Base-by-base conservation (phyloP, 1,284 basidiomycete genomes). In the Ceratobasidium sp. region DNA sequence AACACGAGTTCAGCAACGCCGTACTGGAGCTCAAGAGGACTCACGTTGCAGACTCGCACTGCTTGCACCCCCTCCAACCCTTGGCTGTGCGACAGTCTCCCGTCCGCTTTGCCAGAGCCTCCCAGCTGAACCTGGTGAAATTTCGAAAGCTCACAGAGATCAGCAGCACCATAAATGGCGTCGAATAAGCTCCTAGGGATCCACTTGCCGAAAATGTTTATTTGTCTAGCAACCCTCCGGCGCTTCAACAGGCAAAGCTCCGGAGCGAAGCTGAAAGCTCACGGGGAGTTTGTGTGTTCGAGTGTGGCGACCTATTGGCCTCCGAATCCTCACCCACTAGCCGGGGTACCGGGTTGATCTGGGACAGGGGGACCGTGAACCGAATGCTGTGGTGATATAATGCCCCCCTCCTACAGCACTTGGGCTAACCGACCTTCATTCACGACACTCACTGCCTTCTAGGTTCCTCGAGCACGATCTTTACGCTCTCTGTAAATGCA, bases 401-500 rank as follows among this genome's bases (percentile, higher is more conserved):
- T 48, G 8, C 68, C 68, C 63, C 43, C 41, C 66, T 48, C 39
- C n/a, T 53, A 59, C 19, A 62, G 68, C 41, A 34, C 13, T 59
- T 71, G 41, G 54, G 29, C 68, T 48, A 41, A 71, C 37, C 37
- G 37, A 53, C 68, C 54, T 71, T 71, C 68, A 31, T 71, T 71
- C 68, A 71, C 68, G 68, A 71, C 65, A 58, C 68, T 71, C 68
- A 16, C 68, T 71, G 68, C 54, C 54, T 71, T 71, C 56, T 48
- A 58, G 68, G 41, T 54, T 59, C 68, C 59, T 48, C 68, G 68
- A 71, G 68, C 68, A 71, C 68, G 68, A 71, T 71, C 68, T 39
- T 71, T 71, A 71, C 68, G 68, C 54, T 68, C 63, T 53, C 61
- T 68, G 68, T 59, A 71, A 48, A 71, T 71, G 53, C 68, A 71